A percentile compares a stretch with the other conserved stretches of the same genome.
phyloP scores from a whole-genome alignment of 2,329 filamentous ascomycete species.

The Aspergillus tubingensis region DNA sequence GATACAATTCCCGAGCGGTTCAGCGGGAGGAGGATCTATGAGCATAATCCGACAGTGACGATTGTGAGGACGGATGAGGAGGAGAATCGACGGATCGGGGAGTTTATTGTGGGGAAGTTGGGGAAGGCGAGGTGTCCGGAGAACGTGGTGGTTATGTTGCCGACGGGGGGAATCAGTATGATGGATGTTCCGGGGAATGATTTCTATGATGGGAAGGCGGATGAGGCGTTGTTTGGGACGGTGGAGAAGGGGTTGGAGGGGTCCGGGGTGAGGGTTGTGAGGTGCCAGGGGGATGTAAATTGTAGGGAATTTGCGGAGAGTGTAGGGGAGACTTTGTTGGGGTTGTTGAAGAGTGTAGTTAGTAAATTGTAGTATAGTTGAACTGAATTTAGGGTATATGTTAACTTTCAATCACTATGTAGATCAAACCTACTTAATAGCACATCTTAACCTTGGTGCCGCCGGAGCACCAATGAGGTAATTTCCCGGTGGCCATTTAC shows the following conservation, averaged over 20 bases:
- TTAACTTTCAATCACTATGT: neutral
- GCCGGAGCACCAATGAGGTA: constrained; percentile 25
- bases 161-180: constrained; percentile 62
- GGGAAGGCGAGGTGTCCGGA: constrained; percentile 41
- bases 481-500: constrained; percentile 22
- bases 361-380: too few species aligned
- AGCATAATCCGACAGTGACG: constrained; percentile 68
- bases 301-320: constrained; percentile 31
- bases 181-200: constrained; percentile 56
- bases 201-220: constrained; percentile 55
- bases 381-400: neutral
- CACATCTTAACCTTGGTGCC: neutral
- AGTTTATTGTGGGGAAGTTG: constrained; percentile 59
- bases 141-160: constrained; percentile 60
- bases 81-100: constrained; percentile 59
- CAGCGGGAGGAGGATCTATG: constrained; percentile 51
- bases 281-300: constrained; percentile 45
- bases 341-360: too few species aligned
- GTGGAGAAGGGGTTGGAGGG: constrained; percentile 53
- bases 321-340: constrained; percentile 7
- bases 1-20: constrained; percentile 60
- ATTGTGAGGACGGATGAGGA: constrained; percentile 64
- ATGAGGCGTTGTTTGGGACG: constrained; percentile 49
- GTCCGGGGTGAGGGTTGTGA: constrained; percentile 52
- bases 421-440: too few species aligned